Percentiles rank a stretch among this genome's conserved stretches.
Evolutionary conservation across 352 stramenopile genomes (phyloP).

Genomic region (Pythium myriotylum): DNA sequence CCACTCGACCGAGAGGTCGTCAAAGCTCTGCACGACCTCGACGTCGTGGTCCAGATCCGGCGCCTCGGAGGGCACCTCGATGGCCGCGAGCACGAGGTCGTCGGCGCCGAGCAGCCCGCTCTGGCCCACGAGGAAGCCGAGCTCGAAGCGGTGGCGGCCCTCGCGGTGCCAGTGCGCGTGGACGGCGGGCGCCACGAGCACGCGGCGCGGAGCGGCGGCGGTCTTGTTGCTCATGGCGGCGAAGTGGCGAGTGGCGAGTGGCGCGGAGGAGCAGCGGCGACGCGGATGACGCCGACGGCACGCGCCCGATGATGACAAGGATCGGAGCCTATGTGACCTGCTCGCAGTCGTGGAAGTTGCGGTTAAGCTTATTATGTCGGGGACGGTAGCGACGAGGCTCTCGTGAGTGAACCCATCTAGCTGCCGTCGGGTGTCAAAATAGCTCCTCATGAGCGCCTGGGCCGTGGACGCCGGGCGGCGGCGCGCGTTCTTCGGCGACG

Average conservation of each 20-base stretch:
- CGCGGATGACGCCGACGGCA: slow-evolving; percentile 15
- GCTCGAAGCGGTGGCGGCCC: slow-evolving; percentile 42
- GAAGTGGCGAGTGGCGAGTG: background rate
- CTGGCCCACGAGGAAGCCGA: slow-evolving; percentile 68
- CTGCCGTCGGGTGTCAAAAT: slow-evolving; percentile 18
- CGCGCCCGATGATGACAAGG: slow-evolving; percentile 17
- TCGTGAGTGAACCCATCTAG: slow-evolving; percentile 31
- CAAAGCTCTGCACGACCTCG: slow-evolving; percentile 37
- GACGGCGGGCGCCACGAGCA: slow-evolving; percentile 20
- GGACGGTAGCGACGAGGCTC: slow-evolving; percentile 5
- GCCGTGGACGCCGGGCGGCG: slow-evolving; percentile 8
- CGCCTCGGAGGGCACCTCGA: slow-evolving; percentile 51
- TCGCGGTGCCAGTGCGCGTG: slow-evolving; percentile 30
- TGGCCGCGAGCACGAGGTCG: slow-evolving; percentile 51
- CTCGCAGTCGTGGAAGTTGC: slow-evolving; percentile 6
- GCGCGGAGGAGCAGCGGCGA: background rate
- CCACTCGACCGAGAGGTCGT: slow-evolving; percentile 68
- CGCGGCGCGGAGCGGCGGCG: background rate
- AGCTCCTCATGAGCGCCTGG: background rate
- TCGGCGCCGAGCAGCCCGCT: slow-evolving; percentile 32
- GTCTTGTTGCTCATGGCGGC: slow-evolving; percentile 13
- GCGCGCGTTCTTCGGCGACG: slow-evolving; percentile 35
- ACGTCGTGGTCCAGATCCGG: slow-evolving; percentile 34
- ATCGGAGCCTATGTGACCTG: slow-evolving; percentile 18
- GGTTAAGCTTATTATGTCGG: slow-evolving; percentile 16